These are phyloP conservation scores for Camellia granthamiana DNA, from an alignment of 148 eudicot genomes.

Conservation along the genomic window DNA sequence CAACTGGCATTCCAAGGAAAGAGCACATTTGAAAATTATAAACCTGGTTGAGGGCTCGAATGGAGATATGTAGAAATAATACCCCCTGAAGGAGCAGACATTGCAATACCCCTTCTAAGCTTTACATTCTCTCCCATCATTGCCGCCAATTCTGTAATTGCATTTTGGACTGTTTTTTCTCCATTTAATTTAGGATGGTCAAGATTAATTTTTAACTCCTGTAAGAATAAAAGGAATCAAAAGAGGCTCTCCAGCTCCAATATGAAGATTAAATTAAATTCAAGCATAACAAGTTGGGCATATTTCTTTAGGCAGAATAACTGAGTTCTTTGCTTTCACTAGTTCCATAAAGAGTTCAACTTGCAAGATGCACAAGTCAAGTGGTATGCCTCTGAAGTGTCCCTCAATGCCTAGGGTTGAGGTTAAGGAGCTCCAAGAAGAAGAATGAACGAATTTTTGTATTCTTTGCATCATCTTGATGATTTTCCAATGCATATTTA, in stretches of 20 bases:
- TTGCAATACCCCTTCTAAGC: constrained; percentile 67
- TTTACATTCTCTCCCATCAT: constrained; percentile 97
- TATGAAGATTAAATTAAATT: constrained; percentile 4
- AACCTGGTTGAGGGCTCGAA: constrained; percentile 85
- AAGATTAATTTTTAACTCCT: constrained; percentile 69
- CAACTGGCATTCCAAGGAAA: background rate
- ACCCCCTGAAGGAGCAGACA: constrained; percentile 70
- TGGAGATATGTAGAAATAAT: constrained; percentile 91
- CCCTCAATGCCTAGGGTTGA: too few relatives aligned
- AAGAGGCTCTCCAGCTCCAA: constrained; percentile 3
- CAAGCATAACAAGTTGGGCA: background rate
- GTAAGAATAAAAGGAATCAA: constrained; percentile 17
- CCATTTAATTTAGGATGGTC: constrained; percentile 83
- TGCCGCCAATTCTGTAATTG: constrained; percentile 86
- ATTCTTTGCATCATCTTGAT: too few relatives aligned
- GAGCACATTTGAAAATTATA: background rate
- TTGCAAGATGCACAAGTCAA: constrained; percentile 8
- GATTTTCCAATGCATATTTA: background rate
- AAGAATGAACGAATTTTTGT: background rate
- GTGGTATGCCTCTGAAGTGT: too few relatives aligned
- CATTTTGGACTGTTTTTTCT: constrained; percentile 66
- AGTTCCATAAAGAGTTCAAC: background rate
- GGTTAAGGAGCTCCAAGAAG: background rate
- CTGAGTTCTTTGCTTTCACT: background rate
- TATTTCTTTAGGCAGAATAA: background rate